Conservation (phyloP, 2,329 filamentous ascomycete species). For the Neonectria sp. region DNA sequence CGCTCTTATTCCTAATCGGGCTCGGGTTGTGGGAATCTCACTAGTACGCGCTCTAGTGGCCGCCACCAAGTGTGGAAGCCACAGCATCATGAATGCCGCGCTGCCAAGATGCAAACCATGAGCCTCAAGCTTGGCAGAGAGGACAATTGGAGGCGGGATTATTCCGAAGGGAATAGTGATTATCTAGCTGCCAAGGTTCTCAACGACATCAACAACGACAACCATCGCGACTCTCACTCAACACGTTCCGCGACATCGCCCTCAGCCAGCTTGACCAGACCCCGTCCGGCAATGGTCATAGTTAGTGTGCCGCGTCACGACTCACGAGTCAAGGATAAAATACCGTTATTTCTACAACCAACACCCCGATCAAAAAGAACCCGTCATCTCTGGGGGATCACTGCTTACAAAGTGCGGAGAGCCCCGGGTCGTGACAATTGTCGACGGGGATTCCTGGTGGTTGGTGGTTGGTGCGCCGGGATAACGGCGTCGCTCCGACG, state of each 20-base stretch:
- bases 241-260: too few relatives aligned
- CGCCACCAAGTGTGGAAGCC: background rate
- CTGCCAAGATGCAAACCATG: slow-evolving; percentile 36
- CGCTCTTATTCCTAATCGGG: background rate
- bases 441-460: slow-evolving; percentile 9
- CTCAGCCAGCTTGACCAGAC: too few relatives aligned
- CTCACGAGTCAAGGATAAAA: slow-evolving; percentile 13
- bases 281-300: slow-evolving; percentile 12
- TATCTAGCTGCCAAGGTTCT: background rate
- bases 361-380: slow-evolving; percentile 1
- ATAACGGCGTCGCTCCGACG: slow-evolving; percentile 28
- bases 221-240: background rate
- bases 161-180: slow-evolving; percentile 6
- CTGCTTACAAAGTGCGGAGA: slow-evolving; percentile 11
- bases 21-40: background rate
- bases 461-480: slow-evolving; percentile 8
- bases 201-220: background rate
- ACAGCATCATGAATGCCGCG: background rate
- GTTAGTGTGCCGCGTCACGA: too few relatives aligned
- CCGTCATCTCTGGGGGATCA: background rate
- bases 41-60: background rate
- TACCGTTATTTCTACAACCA: slow-evolving; percentile 24
- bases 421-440: slow-evolving; percentile 14
- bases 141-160: slow-evolving; percentile 44
- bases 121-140: slow-evolving; percentile 36